Evolutionary conservation across 2,329 filamentous ascomycete species (phyloP), one percentile per base, ranked within the genome.

Genomic region (Tolypocladium capitatum): DNA sequence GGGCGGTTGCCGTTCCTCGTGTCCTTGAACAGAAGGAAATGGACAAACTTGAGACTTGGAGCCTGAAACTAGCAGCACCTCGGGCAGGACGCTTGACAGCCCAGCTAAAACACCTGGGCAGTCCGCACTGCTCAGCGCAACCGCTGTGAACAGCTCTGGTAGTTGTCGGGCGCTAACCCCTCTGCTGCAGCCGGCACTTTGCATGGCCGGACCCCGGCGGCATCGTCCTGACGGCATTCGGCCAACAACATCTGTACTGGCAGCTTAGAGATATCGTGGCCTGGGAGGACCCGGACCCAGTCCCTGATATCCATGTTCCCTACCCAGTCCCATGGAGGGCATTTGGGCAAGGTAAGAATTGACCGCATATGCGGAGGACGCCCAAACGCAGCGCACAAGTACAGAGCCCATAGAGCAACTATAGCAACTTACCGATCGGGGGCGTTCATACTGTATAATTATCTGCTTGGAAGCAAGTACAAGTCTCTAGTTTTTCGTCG

Each of bases 371-470:
- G 27, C 14, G 13, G 21, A 27, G 5, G 13, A 30, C 21, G 38
- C 21, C 16, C 38, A 14, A 42, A 30, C 10, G 24, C 24, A 28
- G 24, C 16, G 24, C 16, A n/a, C 0, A 18, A 30, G 10, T 28
- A 16, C 16, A 27, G 3, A 6, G 5, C 4, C 4, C 5, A 28
- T 16, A 2, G 14, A 13, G 24, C 24, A 43, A 21, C 41, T 33
- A 46, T 44, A 44, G 16, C 46, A 35, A 65, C 73, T 62, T 54
- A 77, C 74, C 74, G 67, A 58, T 78, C 74, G 18, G 74, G 74
- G 13, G 74, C 74, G 65, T 78, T 78, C 74, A 78, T 77, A 28
- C 55, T 71, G 52, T 9, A 50, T n/a, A n/a, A n/a, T 18, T 20
- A 27, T 38, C 11, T 36, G 21, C 35, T 27, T 9, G 5, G 21